These are phyloP conservation scores for Eragrostis nindensis DNA, from an alignment of 176 grass and related monocot genomes.

Conservation along the genomic window DNA sequence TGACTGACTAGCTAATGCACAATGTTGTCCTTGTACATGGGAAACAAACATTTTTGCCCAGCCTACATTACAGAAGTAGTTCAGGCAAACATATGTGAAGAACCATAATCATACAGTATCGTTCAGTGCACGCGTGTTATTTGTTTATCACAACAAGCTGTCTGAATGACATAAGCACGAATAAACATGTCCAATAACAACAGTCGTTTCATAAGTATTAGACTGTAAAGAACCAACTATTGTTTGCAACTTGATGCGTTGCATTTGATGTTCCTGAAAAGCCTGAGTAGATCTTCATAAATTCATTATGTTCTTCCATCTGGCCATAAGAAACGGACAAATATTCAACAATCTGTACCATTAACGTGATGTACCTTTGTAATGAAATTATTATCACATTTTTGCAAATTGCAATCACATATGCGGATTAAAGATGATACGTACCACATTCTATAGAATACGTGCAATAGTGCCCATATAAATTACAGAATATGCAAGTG, in stretches of 20 bases:
- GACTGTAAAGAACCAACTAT: neutral
- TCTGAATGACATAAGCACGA: neutral
- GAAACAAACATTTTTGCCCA: neutral
- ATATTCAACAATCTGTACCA: neutral
- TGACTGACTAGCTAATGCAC: neutral
- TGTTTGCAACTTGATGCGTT: neutral
- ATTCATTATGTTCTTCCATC: slow-evolving; percentile 41
- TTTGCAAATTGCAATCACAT: neutral
- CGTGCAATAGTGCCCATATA: neutral
- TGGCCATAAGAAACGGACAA: neutral
- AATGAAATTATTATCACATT: neutral
- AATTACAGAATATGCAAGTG: neutral
- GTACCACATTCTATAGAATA: neutral
- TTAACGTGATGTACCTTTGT: neutral
- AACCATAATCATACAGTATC: neutral
- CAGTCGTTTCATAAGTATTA: neutral
- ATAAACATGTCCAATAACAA: neutral
- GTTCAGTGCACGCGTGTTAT: neutral
- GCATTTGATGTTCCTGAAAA: slow-evolving; percentile 15
- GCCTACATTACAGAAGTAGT: slow-evolving; percentile 8
- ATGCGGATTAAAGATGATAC: neutral
- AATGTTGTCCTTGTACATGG: neutral
- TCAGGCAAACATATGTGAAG: neutral
- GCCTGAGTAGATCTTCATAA: neutral
- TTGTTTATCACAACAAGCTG: neutral